phyloP scores from a whole-genome alignment of 768 basidiomycete species.

The Russula vinacea region DNA sequence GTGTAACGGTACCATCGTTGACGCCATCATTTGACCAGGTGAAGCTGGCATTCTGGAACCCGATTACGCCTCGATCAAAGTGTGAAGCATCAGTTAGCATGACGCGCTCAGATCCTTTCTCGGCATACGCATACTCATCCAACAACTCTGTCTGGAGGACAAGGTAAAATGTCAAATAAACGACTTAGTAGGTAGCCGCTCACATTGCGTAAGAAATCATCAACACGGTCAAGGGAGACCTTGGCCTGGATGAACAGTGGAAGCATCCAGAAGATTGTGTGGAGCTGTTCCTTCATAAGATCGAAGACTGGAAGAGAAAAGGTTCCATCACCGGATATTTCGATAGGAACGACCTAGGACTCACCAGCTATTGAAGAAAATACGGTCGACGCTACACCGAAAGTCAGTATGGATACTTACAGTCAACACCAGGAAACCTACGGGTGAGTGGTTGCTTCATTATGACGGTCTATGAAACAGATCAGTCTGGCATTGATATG shows the following conservation, averaged over 20 bases:
- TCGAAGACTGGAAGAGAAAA: conserved; percentile 39
- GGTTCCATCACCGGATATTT: neutral
- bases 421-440: neutral
- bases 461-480: conserved; percentile 33
- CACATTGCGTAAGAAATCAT: conserved; percentile 40
- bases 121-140: conserved; percentile 32
- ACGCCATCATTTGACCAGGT: conserved; percentile 46
- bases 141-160: conserved; percentile 37
- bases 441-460: conserved; percentile 38
- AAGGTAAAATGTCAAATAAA: neutral
- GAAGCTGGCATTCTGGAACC: conserved; percentile 54
- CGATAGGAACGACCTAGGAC: neutral
- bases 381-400: conserved; percentile 31
- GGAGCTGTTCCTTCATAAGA: conserved; percentile 39
- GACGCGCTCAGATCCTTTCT: conserved; percentile 19
- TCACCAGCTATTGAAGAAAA: conserved; percentile 35
- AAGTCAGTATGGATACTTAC: neutral
- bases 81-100: conserved; percentile 28
- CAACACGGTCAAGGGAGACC: conserved; percentile 42
- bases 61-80: conserved; percentile 38
- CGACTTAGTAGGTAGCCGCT: neutral
- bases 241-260: conserved; percentile 35
- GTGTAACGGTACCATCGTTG: conserved; percentile 39
- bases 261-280: conserved; percentile 31
- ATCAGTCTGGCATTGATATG: neutral